Evolutionary conservation across 2,329 filamentous ascomycete species (phyloP), one percentile per base, ranked within the genome.

Genomic region (Zymoseptoria crescenta): DNA sequence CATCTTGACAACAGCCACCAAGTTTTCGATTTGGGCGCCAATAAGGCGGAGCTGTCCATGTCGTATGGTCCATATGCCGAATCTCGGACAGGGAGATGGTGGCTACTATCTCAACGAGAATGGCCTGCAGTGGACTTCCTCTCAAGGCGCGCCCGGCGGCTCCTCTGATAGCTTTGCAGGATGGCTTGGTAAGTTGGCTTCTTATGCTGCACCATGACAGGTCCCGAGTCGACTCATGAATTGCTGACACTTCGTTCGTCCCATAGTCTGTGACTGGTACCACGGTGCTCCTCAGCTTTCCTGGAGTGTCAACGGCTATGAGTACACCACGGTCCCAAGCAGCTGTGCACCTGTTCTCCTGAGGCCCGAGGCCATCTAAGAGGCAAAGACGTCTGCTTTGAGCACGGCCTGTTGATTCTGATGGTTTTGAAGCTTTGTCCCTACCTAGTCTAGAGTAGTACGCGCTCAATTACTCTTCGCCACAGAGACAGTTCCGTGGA

Each of bases 201-300:
- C 19, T 41, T 24, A 28, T 54, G 27, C 35, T 45, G 5, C 16
- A 7, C 16, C 13, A 45, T 13, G 13, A n/a, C 4, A 16, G 35
- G 5, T 45, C n/a, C 4, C 35, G 16, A 2, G n/a, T 45, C 35
- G 35, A 7, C 16, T 45, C n/a, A 13, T 45, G 16, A 6, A 4
- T 45, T 45, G 41, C 50, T 59, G 52, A 28, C 29, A 54, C 50
- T 59, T 30, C 41, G 48, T 49, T 45, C 9, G 20, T 20, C 24
- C 24, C 35, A 27, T 45, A 64, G 68, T 70, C 7, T 72, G 70
- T 58, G 63, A 69, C 49, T 72, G 70, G 70, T 70, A 65, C 65
- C 69, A 71, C 59, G 67, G 65, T 16, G 62, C 61, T 1, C 68
- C 70, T 5, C 71, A 73, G 64, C 66, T 73, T 2, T 73, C 72